Base-by-base conservation (phyloP, 805 yeast species). In the Yamadazyma scolyti region DNA sequence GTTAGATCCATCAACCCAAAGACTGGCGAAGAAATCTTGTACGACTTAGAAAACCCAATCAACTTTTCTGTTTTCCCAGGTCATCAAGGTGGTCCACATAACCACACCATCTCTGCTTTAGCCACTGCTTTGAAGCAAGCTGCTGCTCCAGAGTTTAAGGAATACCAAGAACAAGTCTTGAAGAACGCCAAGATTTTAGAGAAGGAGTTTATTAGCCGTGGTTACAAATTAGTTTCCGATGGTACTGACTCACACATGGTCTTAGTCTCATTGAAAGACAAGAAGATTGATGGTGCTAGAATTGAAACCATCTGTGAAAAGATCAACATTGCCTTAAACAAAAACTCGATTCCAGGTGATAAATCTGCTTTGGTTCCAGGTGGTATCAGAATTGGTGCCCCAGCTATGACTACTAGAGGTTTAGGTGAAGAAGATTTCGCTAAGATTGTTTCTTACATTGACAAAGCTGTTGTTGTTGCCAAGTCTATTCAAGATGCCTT, bases 51-150 rank as follows among this genome's bases (percentile, higher is more conserved):
- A 67, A 82, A 78, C 64, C 86, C 86, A 60, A 89, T 93, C 68
- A 93, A 93, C 75, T 93, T 93, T 65, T 88, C 97, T 7, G 98
- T 93, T 33, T 93, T 93, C 90, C 98, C 98, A 53, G 98, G 96
- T 47, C 98, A 93, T 68, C 98, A 93, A 73, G 98, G 98, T 73
- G 98, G 98, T 60, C 98, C 98, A 52, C 97, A 93, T 70, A 93
- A 93, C 75, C 98, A 93, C 71, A 93, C 98, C 47, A 93, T 93
- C 58, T 82, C 97, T 48, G 98, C 97, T 20, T 70, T 93, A 52
- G 97, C 97, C 11, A 93, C 89, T 43, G 97, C 98, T 31, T 77
- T 93, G 59, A 88, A 88, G 61, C 98, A 93, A 71, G 94, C 96
- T 39, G 73, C 77, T 43, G 71, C 86, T 31, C 95, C 94, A 39